Percentiles rank a stretch among this genome's conserved stretches.
phyloP scores from a whole-genome alignment of 2,329 filamentous ascomycete genomes.

The Cylindrodendrum hubeiense region DNA sequence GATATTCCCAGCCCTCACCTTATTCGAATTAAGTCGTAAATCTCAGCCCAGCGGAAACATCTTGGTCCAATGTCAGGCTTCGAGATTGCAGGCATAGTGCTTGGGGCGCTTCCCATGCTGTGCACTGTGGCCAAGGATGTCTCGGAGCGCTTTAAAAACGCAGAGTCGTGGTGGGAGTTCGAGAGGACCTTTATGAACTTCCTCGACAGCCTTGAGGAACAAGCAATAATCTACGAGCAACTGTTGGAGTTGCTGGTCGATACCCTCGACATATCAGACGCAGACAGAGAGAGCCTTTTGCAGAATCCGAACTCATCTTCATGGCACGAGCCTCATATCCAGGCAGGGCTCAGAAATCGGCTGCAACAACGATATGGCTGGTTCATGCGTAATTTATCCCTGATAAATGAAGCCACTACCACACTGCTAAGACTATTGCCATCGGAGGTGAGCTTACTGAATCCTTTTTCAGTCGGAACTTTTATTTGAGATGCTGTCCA shows the following conservation, averaged over 20 bases:
- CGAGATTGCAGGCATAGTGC: conserved; percentile 17
- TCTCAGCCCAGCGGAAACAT: neutral
- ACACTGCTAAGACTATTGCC: too few species aligned
- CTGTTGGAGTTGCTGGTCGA: conserved; percentile 7
- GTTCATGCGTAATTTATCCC: conserved; percentile 3
- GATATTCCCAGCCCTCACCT: neutral
- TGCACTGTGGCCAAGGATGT: neutral
- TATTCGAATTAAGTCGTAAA: neutral
- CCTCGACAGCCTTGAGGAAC: neutral
- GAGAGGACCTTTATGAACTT: conserved; percentile 18
- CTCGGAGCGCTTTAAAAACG: neutral
- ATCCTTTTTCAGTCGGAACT: too few species aligned
- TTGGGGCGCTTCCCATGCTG: conserved; percentile 10
- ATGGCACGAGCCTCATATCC: conserved; percentile 1
- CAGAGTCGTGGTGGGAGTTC: conserved; percentile 18
- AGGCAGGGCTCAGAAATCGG: too few species aligned
- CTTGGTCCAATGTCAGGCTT: conserved; percentile 9
- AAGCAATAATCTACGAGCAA: conserved; percentile 5
- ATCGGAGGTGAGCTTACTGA: too few species aligned
- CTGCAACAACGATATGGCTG: too few species aligned
- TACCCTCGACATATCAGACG: neutral
- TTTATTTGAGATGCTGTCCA: too few species aligned
- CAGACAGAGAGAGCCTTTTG: neutral
- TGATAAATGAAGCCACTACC: conserved; percentile 1
- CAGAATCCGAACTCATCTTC: neutral